phyloP scores from a whole-genome alignment of 495 filamentous ascomycete genomes.

The Thozetella sp. region DNA sequence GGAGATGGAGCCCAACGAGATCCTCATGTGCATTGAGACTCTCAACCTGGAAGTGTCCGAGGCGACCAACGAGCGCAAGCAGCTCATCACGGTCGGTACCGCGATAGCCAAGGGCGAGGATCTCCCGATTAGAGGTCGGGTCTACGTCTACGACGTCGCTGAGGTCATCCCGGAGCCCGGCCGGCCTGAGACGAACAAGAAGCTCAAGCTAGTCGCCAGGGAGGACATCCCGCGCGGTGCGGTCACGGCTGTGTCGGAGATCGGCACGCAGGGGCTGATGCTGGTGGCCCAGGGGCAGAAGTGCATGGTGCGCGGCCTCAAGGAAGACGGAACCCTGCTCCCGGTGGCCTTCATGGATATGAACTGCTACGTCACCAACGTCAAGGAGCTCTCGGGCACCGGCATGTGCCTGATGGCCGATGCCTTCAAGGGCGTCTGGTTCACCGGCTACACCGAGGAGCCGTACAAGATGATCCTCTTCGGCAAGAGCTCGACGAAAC shows the following conservation, averaged over 20 bases:
- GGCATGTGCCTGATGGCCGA: slow-evolving; percentile 85
- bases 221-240: slow-evolving; percentile 89
- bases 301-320: slow-evolving; percentile 92
- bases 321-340: slow-evolving; percentile 88
- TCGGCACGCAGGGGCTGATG: slow-evolving; percentile 92
- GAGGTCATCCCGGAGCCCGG: slow-evolving; percentile 88
- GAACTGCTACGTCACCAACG: slow-evolving; percentile 84
- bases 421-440: slow-evolving; percentile 91
- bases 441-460: slow-evolving; percentile 91
- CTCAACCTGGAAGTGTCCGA: slow-evolving; percentile 89
- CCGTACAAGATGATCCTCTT: slow-evolving; percentile 96
- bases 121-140: slow-evolving; percentile 75
- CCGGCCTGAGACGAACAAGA: slow-evolving; percentile 79
- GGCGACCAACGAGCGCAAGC: slow-evolving; percentile 79
- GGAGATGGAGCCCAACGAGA: slow-evolving; percentile 70
- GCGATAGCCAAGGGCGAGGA: slow-evolving; percentile 86
- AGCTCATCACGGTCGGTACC: slow-evolving; percentile 83
- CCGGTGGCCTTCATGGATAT: slow-evolving; percentile 98
- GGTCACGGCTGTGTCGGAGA: slow-evolving; percentile 83
- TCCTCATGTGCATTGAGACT: slow-evolving; percentile 77
- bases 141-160: slow-evolving; percentile 92
- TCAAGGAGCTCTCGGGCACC: slow-evolving; percentile 79
- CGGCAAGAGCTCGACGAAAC: slow-evolving; percentile 73
- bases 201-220: slow-evolving; percentile 80
- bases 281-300: slow-evolving; percentile 95